Evolutionary conservation across 2,329 filamentous ascomycete species (phyloP), one percentile per base, ranked within the genome.

Genomic region (Simplicillium sp.): DNA sequence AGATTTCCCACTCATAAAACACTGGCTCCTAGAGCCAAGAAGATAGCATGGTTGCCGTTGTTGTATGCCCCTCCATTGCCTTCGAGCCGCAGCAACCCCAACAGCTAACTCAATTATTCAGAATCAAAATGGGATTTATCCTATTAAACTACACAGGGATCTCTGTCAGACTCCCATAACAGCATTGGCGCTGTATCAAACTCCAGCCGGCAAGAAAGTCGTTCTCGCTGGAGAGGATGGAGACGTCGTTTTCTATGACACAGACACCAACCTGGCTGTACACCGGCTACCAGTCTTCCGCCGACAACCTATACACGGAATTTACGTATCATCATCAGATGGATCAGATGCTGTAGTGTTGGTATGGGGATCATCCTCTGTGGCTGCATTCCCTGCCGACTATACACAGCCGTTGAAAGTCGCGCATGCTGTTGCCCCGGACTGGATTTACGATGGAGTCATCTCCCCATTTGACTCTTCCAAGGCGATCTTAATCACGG

Each of bases 371-470:
- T 82, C 80, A 2, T 67, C 69, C 13, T 73, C 67, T 2, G 61
- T 85, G n/a, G 73, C 64, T 3, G 39, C 48, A 31, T 40, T 73
- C 13, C 44, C 62, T 6, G 20, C 36, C 16, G 17, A 28, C 16
- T 25, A 37, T 13, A n/a, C 4, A 4, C n/a, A 20, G 36, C 17
- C 13, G 16, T n/a, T 16, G 11, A 37, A 37, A 20, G 41, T 55
- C 17, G 50, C 46, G 7, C 73, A 73, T 49, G 62, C 64, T 17
- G 58, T 57, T 3, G 73, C 75, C 2, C 69, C 75, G 5, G 87
- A 94, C 59, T 92, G 87, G 87, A 79, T 94, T 47, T 74, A 90
- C 50, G 77, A 86, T 56, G 81, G 73, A 29, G 63, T 67, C 29
- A 60, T 81, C 42, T 74, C 72, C 37, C 66, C 74, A 5, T 55